Evolutionary conservation across 768 basidiomycete genomes (phyloP).

Genomic region (Pisolithus orientalis): DNA sequence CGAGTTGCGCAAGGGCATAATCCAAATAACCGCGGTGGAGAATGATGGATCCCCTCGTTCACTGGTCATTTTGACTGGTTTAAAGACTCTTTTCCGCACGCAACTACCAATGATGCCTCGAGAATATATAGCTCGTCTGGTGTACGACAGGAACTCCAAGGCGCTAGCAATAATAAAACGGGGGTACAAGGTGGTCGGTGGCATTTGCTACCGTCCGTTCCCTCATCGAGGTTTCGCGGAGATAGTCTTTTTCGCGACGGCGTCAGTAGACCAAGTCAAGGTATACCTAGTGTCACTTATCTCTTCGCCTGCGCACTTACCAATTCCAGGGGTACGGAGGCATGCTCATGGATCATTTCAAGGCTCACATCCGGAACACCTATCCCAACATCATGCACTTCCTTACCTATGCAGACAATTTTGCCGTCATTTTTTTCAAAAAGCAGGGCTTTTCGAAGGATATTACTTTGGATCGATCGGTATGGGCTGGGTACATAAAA

Average conservation of each 20-base stretch:
- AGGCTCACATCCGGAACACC: slow-evolving; percentile 78
- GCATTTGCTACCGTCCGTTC: slow-evolving; percentile 96
- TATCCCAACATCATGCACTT: slow-evolving; percentile 92
- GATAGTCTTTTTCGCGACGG: slow-evolving; percentile 98
- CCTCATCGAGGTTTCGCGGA: slow-evolving; percentile 93
- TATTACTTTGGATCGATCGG: slow-evolving; percentile 81
- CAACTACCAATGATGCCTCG: slow-evolving; percentile 98
- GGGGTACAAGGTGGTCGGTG: slow-evolving; percentile 93
- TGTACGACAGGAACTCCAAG: slow-evolving; percentile 90
- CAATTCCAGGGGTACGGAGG: slow-evolving; percentile 86
- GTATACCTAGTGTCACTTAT: slow-evolving; percentile 33
- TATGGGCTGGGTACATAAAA: slow-evolving; percentile 99
- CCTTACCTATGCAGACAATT: slow-evolving; percentile 98
- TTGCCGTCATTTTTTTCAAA: slow-evolving; percentile 97
- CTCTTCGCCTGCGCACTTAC: neutral
- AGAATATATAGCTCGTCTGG: slow-evolving; percentile 95
- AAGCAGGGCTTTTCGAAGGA: slow-evolving; percentile 99
- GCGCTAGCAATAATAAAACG: slow-evolving; percentile 91
- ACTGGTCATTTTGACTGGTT: slow-evolving; percentile 81
- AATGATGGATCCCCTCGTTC: slow-evolving; percentile 76
- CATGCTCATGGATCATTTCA: slow-evolving; percentile 98
- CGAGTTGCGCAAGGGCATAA: slow-evolving; percentile 79
- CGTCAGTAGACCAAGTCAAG: slow-evolving; percentile 95
- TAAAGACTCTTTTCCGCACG: slow-evolving; percentile 95
- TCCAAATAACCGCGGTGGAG: slow-evolving; percentile 76